Base-by-base conservation (phyloP, 768 basidiomycete genomes). In the Collybia sp. region DNA sequence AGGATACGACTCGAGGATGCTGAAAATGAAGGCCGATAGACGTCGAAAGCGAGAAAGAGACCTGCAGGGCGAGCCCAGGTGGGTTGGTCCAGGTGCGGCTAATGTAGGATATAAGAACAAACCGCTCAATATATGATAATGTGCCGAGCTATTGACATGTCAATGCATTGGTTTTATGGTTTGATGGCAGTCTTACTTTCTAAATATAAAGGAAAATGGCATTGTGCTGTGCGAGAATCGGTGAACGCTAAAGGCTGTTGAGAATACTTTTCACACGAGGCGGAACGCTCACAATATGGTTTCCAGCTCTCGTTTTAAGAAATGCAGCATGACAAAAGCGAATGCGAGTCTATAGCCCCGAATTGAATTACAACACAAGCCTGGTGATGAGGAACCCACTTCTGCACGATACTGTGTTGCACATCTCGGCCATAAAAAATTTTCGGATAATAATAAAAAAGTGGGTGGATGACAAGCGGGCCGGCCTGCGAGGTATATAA, bases 171-270 rank as follows among this genome's bases (percentile, higher is more conserved):
- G 6, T n/a, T n/a, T n/a, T n/a, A n/a, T n/a, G n/a, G n/a, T n/a
- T n/a, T n/a, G n/a, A n/a, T n/a, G n/a, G n/a, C n/a, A n/a, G n/a
- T 54, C 78, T 20, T 45, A 96, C 95, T 99, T 99, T 63, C 85
- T 88, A 72, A 95, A 84, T 31, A 98, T 77, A 60, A 92, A 89
- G 48, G 59, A 58, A 47, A 85, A 65, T 1, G 95, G 96, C 88
- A 98, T 95, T 0, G 95, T 96, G 1, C 83, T 88, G 66, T 93
- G 82, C 25, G 93, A 97, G 75, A 97, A 98, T 10, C 90, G 87
- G 62, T 99, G 96, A 1, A 99, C 80, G 58, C 88, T 91, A 42
- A 6, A 12, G 42, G 16, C 6, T 39, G 16, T 38, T n/a, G 30
- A 9, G 32, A 8, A 37, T 17, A 8, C 25, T 25, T 8, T 8